Conservation (phyloP, 768 basidiomycete species). For the Galerina marginata region DNA sequence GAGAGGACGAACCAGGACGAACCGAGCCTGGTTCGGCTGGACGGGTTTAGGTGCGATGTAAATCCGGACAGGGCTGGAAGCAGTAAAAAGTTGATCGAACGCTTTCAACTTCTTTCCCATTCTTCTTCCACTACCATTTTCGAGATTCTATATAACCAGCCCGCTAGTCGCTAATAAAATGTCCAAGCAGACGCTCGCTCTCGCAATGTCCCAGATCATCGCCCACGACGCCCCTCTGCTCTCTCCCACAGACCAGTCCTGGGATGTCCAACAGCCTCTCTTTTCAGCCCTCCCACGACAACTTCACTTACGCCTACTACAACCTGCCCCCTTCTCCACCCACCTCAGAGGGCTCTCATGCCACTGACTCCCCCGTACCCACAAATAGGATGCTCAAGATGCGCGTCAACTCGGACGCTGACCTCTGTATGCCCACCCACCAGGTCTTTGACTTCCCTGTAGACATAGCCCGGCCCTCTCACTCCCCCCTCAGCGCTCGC, state of each 20-base stretch:
- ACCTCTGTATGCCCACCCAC: constrained; percentile 69
- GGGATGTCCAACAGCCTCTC: constrained; percentile 45
- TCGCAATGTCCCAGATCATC: constrained; percentile 64
- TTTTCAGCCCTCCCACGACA: constrained; percentile 46
- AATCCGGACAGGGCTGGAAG: constrained; percentile 33
- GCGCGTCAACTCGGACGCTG: constrained; percentile 51
- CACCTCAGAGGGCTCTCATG: constrained; percentile 45
- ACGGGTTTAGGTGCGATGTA: constrained; percentile 34
- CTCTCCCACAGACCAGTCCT: constrained; percentile 54
- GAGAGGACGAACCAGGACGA: constrained; percentile 7
- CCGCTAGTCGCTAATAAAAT: constrained; percentile 22
- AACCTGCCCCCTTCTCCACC: constrained; percentile 55
- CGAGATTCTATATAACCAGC: constrained; percentile 17
- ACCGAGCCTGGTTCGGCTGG: constrained; percentile 17
- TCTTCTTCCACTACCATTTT: constrained; percentile 5
- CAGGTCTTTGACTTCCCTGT: constrained; percentile 72
- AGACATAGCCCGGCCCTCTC: constrained; percentile 34
- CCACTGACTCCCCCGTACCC: constrained; percentile 51
- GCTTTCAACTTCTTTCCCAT: constrained; percentile 16
- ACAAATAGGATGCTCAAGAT: constrained; percentile 55
- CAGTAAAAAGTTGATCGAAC: constrained; percentile 28
- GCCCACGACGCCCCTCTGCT: constrained; percentile 62
- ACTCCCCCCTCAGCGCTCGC: constrained; percentile 29
- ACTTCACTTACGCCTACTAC: constrained; percentile 54
- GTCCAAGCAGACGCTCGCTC: constrained; percentile 38